Conservation (phyloP, 805 yeast species). For the Metschnikowia lachancei region DNA sequence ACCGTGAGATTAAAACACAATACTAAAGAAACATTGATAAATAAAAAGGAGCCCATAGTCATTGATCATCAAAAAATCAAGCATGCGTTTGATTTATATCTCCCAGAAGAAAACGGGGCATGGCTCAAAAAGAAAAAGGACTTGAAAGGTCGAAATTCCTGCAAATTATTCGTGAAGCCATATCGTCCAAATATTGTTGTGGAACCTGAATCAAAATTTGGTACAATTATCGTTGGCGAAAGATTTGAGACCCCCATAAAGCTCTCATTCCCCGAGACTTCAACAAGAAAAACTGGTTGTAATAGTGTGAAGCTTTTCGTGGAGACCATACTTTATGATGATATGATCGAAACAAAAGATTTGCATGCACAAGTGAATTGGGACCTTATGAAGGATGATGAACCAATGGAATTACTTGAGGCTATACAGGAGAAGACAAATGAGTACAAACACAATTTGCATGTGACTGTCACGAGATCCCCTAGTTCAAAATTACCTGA, state of each 20-base stretch:
- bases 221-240: constrained; percentile 31
- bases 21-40: background rate
- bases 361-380: constrained; percentile 28
- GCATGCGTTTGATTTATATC: constrained; percentile 6
- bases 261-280: constrained; percentile 19
- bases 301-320: constrained; percentile 23
- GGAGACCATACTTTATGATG: constrained; percentile 19
- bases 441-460: constrained; percentile 16
- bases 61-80: constrained; percentile 2
- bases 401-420: constrained; percentile 27
- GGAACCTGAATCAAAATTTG: constrained; percentile 9
- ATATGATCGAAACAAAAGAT: constrained; percentile 17
- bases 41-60: constrained; percentile 2
- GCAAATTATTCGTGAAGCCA: constrained; percentile 13
- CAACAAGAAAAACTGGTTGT: constrained; percentile 19
- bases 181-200: constrained; percentile 28
- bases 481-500: constrained; percentile 19
- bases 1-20: constrained; percentile 7
- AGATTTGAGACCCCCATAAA: constrained; percentile 23
- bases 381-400: constrained; percentile 41
- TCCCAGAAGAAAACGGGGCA: background rate
- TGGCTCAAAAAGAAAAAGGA: constrained; percentile 2
- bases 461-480: constrained; percentile 24
- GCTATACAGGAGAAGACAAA: constrained; percentile 12
- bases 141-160: constrained; percentile 11